A percentile compares a stretch with the other conserved stretches of the same genome.
These are phyloP conservation scores for Tuber umbilicatum DNA, from an alignment of 495 filamentous ascomycete species.

Conservation along the genomic window DNA sequence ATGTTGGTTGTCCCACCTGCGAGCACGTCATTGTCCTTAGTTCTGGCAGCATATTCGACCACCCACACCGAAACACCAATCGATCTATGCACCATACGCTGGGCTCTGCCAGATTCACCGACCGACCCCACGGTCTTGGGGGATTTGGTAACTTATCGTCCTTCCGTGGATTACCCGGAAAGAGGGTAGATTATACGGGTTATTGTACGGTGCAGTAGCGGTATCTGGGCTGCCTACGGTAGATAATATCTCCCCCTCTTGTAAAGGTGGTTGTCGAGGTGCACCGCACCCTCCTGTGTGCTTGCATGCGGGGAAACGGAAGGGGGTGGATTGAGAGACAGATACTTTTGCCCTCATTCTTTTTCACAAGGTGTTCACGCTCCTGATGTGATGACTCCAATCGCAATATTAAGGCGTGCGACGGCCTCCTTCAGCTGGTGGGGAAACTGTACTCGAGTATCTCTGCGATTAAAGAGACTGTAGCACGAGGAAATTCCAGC, in stretches of 20 bases:
- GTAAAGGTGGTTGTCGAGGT: neutral
- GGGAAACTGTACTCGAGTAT: neutral
- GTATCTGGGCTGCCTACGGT: neutral
- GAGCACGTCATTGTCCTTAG: neutral
- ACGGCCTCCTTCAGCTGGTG: neutral
- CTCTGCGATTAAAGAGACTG: neutral
- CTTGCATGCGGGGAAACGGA: neutral
- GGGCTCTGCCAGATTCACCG: neutral
- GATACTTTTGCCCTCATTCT: neutral
- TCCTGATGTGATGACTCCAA: neutral
- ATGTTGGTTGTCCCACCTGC: neutral
- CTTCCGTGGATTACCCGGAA: neutral
- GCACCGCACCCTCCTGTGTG: neutral
- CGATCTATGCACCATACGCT: neutral
- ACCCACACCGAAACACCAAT: neutral
- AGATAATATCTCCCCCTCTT: neutral
- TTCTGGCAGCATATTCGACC: neutral
- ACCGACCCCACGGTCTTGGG: neutral
- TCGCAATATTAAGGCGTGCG: neutral
- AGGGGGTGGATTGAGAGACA: neutral
- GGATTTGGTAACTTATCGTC: neutral
- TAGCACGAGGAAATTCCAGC: neutral
- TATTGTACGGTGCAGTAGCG: neutral
- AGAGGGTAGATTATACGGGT: neutral
- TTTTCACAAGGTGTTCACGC: neutral